Conservation (phyloP, 2,329 filamentous ascomycete genomes). For the Botrytis fabae region DNA sequence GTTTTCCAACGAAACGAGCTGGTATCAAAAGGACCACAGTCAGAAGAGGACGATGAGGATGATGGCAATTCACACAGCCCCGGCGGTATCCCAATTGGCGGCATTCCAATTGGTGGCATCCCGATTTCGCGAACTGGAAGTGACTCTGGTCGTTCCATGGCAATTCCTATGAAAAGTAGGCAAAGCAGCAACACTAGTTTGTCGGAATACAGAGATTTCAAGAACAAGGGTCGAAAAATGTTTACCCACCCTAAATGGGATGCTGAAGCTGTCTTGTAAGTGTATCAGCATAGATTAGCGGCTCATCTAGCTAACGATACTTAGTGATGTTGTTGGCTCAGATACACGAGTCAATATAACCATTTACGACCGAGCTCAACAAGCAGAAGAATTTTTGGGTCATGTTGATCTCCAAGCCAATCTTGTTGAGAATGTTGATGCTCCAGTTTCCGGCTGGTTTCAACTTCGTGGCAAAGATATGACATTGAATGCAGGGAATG, state of each 20-base stretch:
- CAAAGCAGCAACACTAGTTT: conserved; percentile 95
- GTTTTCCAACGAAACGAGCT: conserved; percentile 97
- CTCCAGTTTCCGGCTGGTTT: conserved; percentile 82
- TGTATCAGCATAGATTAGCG: conserved; percentile 31
- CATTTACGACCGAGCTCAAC: conserved; percentile 79
- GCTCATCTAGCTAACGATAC: conserved; percentile 27
- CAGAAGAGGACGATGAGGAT: conserved; percentile 59
- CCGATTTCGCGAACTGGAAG: conserved; percentile 71
- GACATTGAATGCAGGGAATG: conserved; percentile 63
- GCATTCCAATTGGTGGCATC: conserved; percentile 55
- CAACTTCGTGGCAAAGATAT: conserved; percentile 68
- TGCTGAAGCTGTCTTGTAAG: conserved; percentile 92
- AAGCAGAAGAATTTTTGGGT: conserved; percentile 86
- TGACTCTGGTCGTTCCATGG: conserved; percentile 82
- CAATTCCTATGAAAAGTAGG: conserved; percentile 90
- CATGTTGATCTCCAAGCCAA: conserved; percentile 81
- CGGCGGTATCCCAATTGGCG: conserved; percentile 45
- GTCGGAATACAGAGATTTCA: conserved; percentile 60
- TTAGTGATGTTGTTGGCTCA: conserved; percentile 87
- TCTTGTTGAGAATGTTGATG: conserved; percentile 63
- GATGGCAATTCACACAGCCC: conserved; percentile 58
- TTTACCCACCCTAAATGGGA: conserved; percentile 92
- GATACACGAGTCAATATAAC: conserved; percentile 90
- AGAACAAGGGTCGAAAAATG: conserved; percentile 56
- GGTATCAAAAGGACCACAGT: conserved; percentile 81